phyloP scores from a whole-genome alignment of 2,329 filamentous ascomycete species.

The Calonectria pseudoreteaudii region DNA sequence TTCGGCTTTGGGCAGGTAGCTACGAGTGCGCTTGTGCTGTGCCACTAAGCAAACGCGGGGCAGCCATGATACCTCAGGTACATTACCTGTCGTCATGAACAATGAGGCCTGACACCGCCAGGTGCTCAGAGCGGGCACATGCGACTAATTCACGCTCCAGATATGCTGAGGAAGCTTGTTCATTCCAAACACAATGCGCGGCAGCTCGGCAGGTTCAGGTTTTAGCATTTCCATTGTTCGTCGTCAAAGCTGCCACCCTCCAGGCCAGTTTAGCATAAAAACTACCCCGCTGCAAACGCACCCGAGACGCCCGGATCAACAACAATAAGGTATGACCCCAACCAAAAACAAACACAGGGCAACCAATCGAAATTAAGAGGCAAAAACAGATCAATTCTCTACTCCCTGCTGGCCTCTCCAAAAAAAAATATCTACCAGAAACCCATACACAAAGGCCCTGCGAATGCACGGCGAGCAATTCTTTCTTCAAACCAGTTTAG shows the following conservation, averaged over 20 bases:
- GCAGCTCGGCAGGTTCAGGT: not conserved
- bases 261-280: not conserved
- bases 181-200: conserved; percentile 2
- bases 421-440: conserved; percentile 43
- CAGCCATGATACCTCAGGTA: conserved; percentile 28
- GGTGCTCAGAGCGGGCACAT: not conserved
- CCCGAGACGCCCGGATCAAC: conserved; percentile 18
- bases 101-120: conserved; percentile 3
- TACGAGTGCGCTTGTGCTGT: conserved; percentile 12
- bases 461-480: conserved; percentile 39
- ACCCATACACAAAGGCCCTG: conserved; percentile 39
- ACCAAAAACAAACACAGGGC: conserved; percentile 6
- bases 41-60: conserved; percentile 39
- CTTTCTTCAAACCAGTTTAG: conserved; percentile 42
- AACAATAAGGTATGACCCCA: not conserved
- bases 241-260: not conserved
- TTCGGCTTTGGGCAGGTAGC: conserved; percentile 24
- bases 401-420: conserved; percentile 33
- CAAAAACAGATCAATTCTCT: conserved; percentile 33
- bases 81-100: conserved; percentile 14
- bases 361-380: conserved; percentile 25
- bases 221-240: conserved; percentile 14
- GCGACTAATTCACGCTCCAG: not conserved
- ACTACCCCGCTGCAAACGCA: conserved; percentile 15
- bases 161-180: not conserved